Percentiles rank a stretch among this genome's conserved stretches.
These are phyloP conservation scores for Citropsis articulata DNA, from an alignment of 345 rosid genomes.

Conservation along the genomic window DNA sequence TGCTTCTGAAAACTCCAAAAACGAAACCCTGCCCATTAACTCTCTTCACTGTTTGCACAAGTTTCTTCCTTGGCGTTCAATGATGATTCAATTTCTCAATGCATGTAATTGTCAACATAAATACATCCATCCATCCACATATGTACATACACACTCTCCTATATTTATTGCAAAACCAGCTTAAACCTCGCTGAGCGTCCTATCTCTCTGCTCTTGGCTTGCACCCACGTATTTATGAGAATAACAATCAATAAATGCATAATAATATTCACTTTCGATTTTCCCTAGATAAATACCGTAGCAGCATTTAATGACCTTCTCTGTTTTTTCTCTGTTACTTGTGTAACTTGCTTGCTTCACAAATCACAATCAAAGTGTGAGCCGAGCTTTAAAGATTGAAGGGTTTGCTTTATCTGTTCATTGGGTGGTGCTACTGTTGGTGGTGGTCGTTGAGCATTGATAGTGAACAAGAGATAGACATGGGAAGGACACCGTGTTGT, in stretches of 20 bases:
- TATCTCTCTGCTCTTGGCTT: constrained; percentile 7
- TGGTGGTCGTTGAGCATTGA: background rate
- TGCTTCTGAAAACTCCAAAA: constrained; percentile 18
- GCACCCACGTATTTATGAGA: constrained; percentile 12
- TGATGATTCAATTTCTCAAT: constrained; percentile 19
- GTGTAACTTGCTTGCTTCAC: background rate
- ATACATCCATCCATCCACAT: background rate
- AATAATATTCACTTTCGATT: constrained; percentile 24
- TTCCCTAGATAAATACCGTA: constrained; percentile 35
- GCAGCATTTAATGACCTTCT: constrained; percentile 28
- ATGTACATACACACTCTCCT: too few relatives aligned
- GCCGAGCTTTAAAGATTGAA: background rate
- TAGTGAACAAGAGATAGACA: constrained; percentile 17
- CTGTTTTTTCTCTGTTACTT: background rate
- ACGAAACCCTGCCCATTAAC: constrained; percentile 19
- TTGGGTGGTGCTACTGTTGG: constrained; percentile 5
- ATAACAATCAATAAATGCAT: background rate
- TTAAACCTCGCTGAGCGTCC: constrained; percentile 59
- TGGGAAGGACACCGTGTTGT: constrained; percentile 94
- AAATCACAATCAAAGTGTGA: background rate
- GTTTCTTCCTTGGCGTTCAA: constrained; percentile 16
- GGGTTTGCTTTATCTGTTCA: background rate
- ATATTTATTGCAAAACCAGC: constrained; percentile 50
- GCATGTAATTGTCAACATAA: constrained; percentile 15
- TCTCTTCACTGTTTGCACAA: constrained; percentile 25